These are phyloP conservation scores for Colletotrichum sp. DNA, from an alignment of 2,329 filamentous ascomycete species.

Conservation along the genomic window DNA sequence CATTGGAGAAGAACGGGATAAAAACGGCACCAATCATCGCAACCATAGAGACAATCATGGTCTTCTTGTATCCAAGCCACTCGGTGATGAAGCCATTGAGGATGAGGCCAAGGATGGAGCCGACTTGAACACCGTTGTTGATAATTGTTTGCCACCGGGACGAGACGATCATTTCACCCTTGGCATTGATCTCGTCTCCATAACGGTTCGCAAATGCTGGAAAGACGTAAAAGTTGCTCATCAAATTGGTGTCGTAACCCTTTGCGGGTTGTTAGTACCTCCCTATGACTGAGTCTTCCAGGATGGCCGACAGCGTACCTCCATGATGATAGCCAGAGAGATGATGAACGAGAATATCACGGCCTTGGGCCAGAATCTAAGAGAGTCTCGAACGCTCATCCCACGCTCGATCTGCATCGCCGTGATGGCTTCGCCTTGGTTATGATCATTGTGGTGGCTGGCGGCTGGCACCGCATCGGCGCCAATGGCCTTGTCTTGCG, in stretches of 20 bases:
- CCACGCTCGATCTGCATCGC: conserved; percentile 24
- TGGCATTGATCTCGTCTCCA: conserved; percentile 36
- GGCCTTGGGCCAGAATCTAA: conserved; percentile 26
- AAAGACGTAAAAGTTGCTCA: conserved; percentile 42
- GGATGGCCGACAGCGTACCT: conserved; percentile 6
- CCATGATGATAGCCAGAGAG: conserved; percentile 31
- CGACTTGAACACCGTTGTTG: conserved; percentile 47
- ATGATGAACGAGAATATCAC: conserved; percentile 26
- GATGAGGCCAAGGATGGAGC: conserved; percentile 53
- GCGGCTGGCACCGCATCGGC: conserved; percentile 7
- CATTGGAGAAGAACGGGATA: conserved; percentile 50
- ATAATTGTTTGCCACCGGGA: conserved; percentile 57
- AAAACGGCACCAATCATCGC: conserved; percentile 48
- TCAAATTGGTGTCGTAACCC: conserved; percentile 41
- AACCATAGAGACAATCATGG: conserved; percentile 46
- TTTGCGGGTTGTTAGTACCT: conserved; percentile 13
- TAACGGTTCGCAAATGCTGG: conserved; percentile 40
- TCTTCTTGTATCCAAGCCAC: conserved; percentile 45
- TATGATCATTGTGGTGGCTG: neutral
- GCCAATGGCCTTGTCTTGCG: conserved; percentile 12
- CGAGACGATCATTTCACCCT: conserved; percentile 49
- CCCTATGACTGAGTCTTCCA: neutral
- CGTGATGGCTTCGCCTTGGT: conserved; percentile 14
- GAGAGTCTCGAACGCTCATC: conserved; percentile 24
- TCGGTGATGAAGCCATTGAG: conserved; percentile 52